A percentile compares a stretch with the other conserved stretches of the same genome.
These are phyloP conservation scores for Cladosporium sp. DNA, from an alignment of 2,329 filamentous ascomycete genomes.

Conservation along the genomic window DNA sequence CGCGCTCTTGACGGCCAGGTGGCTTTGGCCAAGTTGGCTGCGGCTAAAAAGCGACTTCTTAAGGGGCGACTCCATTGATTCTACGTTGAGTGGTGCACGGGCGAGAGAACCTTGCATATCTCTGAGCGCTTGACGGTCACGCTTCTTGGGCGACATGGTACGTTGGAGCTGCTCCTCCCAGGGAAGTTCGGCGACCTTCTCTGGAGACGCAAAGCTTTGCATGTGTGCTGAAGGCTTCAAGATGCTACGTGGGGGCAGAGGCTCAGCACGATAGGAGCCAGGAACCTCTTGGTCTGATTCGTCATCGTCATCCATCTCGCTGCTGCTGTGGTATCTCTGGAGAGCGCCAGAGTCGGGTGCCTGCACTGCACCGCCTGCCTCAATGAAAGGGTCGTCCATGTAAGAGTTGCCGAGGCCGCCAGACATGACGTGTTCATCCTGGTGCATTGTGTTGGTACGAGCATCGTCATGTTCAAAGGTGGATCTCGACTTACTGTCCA, in stretches of 20 bases:
- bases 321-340: constrained; percentile 33
- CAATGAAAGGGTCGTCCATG: constrained; percentile 31
- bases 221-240: constrained; percentile 44
- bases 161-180: constrained; percentile 94
- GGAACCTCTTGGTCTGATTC: constrained; percentile 74
- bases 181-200: constrained; percentile 67
- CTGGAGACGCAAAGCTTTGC: constrained; percentile 51
- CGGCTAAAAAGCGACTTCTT: constrained; percentile 90
- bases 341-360: constrained; percentile 33
- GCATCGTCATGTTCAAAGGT: constrained; percentile 49
- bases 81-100: constrained; percentile 47
- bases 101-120: constrained; percentile 65
- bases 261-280: constrained; percentile 74
- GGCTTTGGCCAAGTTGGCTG: constrained; percentile 44
- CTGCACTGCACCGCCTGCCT: constrained; percentile 35
- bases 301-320: constrained; percentile 61
- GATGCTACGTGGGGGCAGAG: constrained; percentile 58
- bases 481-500: constrained; percentile 14
- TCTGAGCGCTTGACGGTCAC: constrained; percentile 74
- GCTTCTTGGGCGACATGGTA: constrained; percentile 91
- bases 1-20: constrained; percentile 37
- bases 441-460: constrained; percentile 39
- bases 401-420: constrained; percentile 28
- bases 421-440: constrained; percentile 45
- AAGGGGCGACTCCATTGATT: constrained; percentile 50